Percentiles rank a stretch among this genome's conserved stretches.
phyloP scores from a whole-genome alignment of 805 yeast genomes.

The Suhomyces xylopsoci region DNA sequence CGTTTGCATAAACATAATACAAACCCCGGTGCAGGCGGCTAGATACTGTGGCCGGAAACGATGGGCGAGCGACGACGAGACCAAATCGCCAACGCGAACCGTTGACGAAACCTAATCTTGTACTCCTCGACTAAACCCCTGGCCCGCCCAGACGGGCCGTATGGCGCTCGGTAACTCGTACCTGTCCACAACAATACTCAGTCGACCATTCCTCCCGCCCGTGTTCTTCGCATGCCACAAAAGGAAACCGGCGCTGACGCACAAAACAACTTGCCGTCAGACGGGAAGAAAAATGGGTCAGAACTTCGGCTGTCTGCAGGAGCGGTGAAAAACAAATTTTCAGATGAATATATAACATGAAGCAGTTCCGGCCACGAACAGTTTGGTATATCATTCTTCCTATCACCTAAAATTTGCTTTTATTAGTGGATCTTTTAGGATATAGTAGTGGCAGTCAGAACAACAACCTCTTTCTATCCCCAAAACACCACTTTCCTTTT shows the following conservation, averaged over 20 bases:
- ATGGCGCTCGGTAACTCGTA: neutral
- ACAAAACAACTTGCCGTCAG: neutral
- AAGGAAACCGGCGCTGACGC: slow-evolving; percentile 1
- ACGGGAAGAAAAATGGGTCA: neutral
- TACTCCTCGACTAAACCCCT: neutral
- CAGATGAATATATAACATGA: slow-evolving; percentile 1
- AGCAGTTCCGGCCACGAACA: neutral
- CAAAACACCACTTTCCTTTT: neutral
- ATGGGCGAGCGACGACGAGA: neutral
- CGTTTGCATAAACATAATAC: neutral
- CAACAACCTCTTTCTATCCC: neutral
- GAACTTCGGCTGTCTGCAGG: neutral
- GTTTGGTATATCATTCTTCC: neutral
- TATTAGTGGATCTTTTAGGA: neutral
- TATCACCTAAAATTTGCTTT: neutral
- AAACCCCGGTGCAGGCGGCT: slow-evolving; percentile 1
- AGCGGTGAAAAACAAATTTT: slow-evolving; percentile 1
- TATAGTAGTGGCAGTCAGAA: neutral
- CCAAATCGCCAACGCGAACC: neutral
- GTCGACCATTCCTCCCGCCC: neutral
- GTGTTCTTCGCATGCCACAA: neutral
- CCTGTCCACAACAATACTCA: neutral
- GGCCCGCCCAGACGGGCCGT: neutral
- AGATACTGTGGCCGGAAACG: neutral
- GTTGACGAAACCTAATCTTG: neutral